phyloP scores from a whole-genome alignment of 345 rosid genomes.

The Cardamine chenopodiifolia region DNA sequence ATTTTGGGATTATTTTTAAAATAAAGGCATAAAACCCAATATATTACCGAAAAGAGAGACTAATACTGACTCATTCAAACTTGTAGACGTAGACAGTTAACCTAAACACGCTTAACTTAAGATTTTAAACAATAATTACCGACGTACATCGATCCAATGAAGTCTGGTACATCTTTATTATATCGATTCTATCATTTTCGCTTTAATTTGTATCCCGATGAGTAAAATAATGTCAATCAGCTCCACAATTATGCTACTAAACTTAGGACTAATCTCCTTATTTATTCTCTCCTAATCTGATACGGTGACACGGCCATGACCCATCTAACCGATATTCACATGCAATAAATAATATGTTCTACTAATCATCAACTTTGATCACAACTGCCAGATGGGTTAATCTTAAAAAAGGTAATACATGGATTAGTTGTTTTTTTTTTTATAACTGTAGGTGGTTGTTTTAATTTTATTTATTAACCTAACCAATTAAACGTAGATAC shows the following conservation, averaged over 20 bases:
- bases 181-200: not conserved
- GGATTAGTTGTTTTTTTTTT: not conserved
- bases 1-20: not conserved
- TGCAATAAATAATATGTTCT: constrained; percentile 20
- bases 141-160: constrained; percentile 20
- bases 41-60: not conserved
- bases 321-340: constrained; percentile 29
- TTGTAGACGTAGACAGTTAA: not conserved
- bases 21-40: not conserved
- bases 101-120: constrained; percentile 17
- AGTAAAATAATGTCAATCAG: not conserved
- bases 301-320: constrained; percentile 19
- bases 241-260: constrained; percentile 1
- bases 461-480: not conserved
- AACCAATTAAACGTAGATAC: constrained; percentile 28
- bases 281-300: constrained; percentile 15
- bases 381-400: constrained; percentile 9
- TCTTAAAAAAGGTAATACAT: not conserved
- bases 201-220: not conserved
- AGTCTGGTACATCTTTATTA: constrained; percentile 26
- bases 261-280: constrained; percentile 9
- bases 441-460: constrained; percentile 17
- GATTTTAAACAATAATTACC: constrained; percentile 25
- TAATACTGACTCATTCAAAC: constrained; percentile 10
- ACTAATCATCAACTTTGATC: constrained; percentile 9